Evolutionary conservation across 768 basidiomycete species (phyloP).

Genomic region (Hypholoma fasciculare): DNA sequence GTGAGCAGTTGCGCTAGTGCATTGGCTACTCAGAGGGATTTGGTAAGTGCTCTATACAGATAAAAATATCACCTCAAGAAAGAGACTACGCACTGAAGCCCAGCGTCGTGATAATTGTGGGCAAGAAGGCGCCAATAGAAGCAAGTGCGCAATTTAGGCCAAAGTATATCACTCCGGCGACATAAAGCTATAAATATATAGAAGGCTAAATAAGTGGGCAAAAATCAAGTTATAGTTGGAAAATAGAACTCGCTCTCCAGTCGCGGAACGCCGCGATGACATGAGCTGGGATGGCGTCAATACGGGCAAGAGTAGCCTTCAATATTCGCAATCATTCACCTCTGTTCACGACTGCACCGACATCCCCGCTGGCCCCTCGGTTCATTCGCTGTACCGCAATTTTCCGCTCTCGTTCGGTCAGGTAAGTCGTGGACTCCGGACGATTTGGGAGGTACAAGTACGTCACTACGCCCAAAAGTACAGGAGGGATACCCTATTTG

Average conservation of each 20-base stretch:
- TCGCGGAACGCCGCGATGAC: slow-evolving; percentile 63
- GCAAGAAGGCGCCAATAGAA: slow-evolving; percentile 82
- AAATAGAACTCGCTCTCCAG: slow-evolving; percentile 54
- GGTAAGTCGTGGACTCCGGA: slow-evolving; percentile 66
- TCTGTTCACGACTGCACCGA: slow-evolving; percentile 63
- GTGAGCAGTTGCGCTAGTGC: slow-evolving; percentile 73
- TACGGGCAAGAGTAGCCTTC: neutral
- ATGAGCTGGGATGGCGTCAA: slow-evolving; percentile 45
- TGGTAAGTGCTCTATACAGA: neutral
- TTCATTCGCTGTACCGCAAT: slow-evolving; percentile 70
- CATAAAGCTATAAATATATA: slow-evolving; percentile 42
- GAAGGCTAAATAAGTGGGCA: neutral
- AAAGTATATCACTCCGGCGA: slow-evolving; percentile 75
- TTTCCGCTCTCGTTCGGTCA: slow-evolving; percentile 53
- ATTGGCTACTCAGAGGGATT: slow-evolving; percentile 40
- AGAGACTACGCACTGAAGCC: slow-evolving; percentile 56
- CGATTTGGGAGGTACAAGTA: slow-evolving; percentile 63
- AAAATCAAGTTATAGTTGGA: neutral
- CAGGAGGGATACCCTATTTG: slow-evolving; percentile 61
- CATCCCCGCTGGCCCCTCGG: slow-evolving; percentile 64
- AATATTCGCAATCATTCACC: slow-evolving; percentile 29
- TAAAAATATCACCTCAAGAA: neutral
- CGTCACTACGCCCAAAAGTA: slow-evolving; percentile 59
- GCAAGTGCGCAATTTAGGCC: slow-evolving; percentile 75
- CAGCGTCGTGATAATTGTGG: slow-evolving; percentile 76